Percentiles rank a stretch among this genome's conserved stretches.
phyloP scores from a whole-genome alignment of 495 filamentous ascomycete genomes.

The Thermothielavioides terrestris region DNA sequence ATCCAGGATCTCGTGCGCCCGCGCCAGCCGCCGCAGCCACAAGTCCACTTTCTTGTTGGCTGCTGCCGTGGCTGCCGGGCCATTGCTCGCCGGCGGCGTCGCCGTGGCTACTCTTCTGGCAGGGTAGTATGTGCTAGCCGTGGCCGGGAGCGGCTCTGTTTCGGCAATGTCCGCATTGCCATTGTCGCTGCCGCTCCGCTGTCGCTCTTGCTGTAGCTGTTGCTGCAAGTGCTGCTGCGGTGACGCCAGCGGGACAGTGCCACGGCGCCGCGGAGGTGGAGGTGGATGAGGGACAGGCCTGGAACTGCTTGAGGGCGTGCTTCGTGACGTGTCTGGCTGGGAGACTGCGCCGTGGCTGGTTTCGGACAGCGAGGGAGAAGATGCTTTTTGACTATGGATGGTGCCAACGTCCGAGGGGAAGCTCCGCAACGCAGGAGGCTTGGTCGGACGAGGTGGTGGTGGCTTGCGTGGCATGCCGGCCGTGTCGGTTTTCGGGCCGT shows the following conservation, averaged over 20 bases:
- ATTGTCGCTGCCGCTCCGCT: background rate
- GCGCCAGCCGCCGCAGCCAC: slow-evolving; percentile 71
- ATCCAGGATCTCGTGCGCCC: slow-evolving; percentile 62
- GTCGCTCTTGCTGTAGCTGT: background rate
- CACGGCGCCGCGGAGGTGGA: slow-evolving; percentile 37
- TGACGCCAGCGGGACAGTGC: slow-evolving; percentile 23
- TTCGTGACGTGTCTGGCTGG: slow-evolving; percentile 1
- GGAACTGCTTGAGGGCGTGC: slow-evolving; percentile 3
- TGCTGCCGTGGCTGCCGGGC: slow-evolving; percentile 2
- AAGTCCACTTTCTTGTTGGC: slow-evolving; percentile 72
- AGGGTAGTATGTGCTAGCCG: background rate
- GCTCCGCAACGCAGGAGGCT: slow-evolving; percentile 56
- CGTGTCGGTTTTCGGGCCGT: slow-evolving; percentile 12
- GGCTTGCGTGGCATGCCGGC: slow-evolving; percentile 29
- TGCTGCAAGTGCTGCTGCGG: background rate
- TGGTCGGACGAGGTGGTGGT: slow-evolving; percentile 55
- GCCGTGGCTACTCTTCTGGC: background rate
- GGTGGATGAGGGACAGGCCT: slow-evolving; percentile 25
- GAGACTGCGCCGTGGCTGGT: background rate
- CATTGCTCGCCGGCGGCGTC: background rate
- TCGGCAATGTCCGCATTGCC: slow-evolving; percentile 17
- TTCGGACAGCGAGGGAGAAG: background rate
- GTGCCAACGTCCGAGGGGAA: slow-evolving; percentile 12
- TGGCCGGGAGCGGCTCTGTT: slow-evolving; percentile 18
- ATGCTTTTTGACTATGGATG: slow-evolving; percentile 10